phyloP scores from a whole-genome alignment of 2,329 filamentous ascomycete species.

The Tolypocladium inflatum region DNA sequence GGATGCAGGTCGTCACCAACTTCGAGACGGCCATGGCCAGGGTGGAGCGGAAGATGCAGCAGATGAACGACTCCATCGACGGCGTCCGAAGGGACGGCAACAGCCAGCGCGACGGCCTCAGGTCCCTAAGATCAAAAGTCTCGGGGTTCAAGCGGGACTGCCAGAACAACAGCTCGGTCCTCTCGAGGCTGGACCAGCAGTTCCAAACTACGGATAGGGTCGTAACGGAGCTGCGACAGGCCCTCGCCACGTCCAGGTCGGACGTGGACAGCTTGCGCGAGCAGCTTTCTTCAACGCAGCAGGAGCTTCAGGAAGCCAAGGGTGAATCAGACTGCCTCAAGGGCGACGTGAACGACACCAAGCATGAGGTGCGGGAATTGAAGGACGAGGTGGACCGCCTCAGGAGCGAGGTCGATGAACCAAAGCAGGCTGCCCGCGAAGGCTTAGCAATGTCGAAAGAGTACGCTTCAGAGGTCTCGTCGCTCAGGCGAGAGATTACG shows the following conservation, averaged over 20 bases:
- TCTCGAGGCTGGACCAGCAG: constrained; percentile 11
- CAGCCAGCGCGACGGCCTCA: constrained; percentile 14
- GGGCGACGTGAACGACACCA: constrained; percentile 10
- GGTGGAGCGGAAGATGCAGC: constrained; percentile 23
- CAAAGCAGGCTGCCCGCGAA: too few relatives aligned
- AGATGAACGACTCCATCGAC: constrained; percentile 17
- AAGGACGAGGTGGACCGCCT: too few relatives aligned
- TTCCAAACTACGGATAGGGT: constrained; percentile 10
- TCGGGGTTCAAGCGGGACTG: constrained; percentile 5
- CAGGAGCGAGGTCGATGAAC: too few relatives aligned
- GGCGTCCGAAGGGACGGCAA: constrained; percentile 12
- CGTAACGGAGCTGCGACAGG: constrained; percentile 10
- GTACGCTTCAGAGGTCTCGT: too few relatives aligned
- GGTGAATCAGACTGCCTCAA: constrained; percentile 13
- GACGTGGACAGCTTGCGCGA: constrained; percentile 9
- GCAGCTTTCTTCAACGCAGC: constrained; percentile 12
- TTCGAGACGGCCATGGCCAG: constrained; percentile 23
- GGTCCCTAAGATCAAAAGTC: constrained; percentile 15
- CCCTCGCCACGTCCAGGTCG: constrained; percentile 6
- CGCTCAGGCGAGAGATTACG: too few relatives aligned
- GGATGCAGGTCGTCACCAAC: constrained; percentile 24
- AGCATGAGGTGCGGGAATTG: too few relatives aligned
- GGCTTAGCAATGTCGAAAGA: too few relatives aligned
- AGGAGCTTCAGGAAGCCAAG: constrained; percentile 12
- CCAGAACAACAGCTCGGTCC: constrained; percentile 4